phyloP scores from a whole-genome alignment of 192 early-diverging fungal species.

The Diversispora eburnea region DNA sequence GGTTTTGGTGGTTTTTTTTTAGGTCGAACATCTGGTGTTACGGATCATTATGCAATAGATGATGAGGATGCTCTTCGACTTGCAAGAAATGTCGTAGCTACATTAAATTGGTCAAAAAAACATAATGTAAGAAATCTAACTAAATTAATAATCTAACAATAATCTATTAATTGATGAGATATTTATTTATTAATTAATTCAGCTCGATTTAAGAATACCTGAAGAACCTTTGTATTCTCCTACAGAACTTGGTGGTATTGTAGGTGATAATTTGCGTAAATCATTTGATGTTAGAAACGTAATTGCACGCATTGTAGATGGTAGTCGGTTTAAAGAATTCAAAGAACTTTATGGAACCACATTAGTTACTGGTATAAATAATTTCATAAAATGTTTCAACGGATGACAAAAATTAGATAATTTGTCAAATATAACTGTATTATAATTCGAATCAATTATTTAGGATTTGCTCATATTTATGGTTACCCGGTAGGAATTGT shows the following conservation, averaged over 20 bases:
- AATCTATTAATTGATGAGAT: background rate
- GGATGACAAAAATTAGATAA: background rate
- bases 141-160: constrained; percentile 21
- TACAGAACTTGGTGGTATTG: constrained; percentile 88
- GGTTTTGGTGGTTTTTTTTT: background rate
- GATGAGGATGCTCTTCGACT: constrained; percentile 87
- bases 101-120: constrained; percentile 76
- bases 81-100: constrained; percentile 81
- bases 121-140: constrained; percentile 41
- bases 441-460: background rate
- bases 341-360: constrained; percentile 88
- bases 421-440: background rate
- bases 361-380: constrained; percentile 68
- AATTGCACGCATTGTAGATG: constrained; percentile 93
- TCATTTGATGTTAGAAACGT: constrained; percentile 89
- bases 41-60: constrained; percentile 84
- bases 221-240: constrained; percentile 80
- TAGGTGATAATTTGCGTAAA: constrained; percentile 86
- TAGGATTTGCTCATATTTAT: constrained; percentile 84
- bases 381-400: background rate
- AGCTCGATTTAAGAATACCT: constrained; percentile 46
- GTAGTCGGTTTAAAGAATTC: constrained; percentile 87
- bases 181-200: background rate
- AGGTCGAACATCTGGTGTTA: constrained; percentile 85
- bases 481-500: constrained; percentile 91